These are phyloP conservation scores for Cyclocybe cylindracea DNA, from an alignment of 768 basidiomycete genomes.

Conservation along the genomic window DNA sequence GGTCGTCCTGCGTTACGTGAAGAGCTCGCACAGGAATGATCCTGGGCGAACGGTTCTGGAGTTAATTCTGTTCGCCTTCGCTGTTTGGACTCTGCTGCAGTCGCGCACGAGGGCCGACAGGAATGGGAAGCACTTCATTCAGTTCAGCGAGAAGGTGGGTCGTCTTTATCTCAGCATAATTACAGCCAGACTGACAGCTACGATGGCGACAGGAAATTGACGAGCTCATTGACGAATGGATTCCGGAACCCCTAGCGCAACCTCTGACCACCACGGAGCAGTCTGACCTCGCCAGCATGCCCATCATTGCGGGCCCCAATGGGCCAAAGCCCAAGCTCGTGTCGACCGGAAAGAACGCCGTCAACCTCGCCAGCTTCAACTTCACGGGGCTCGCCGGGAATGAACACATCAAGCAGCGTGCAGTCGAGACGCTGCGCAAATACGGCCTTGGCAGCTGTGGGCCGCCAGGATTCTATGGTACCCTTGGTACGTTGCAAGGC, in stretches of 20 bases:
- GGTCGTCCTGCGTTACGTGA: conserved; percentile 87
- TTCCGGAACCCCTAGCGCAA: conserved; percentile 77
- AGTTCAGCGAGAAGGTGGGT: conserved; percentile 85
- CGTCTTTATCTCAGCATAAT: neutral
- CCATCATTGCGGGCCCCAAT: conserved; percentile 76
- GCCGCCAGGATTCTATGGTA: conserved; percentile 96
- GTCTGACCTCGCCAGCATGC: conserved; percentile 71
- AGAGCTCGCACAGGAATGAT: conserved; percentile 94
- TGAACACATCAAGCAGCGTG: conserved; percentile 82
- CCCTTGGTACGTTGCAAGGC: conserved; percentile 63
- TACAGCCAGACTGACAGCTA: neutral
- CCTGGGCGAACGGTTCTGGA: conserved; percentile 91
- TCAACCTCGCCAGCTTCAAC: conserved; percentile 90
- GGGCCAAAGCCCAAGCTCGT: conserved; percentile 82
- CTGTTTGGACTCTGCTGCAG: conserved; percentile 87
- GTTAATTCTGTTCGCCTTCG: conserved; percentile 84
- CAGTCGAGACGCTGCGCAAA: conserved; percentile 80
- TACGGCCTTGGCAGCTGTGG: conserved; percentile 96
- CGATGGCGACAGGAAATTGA: conserved; percentile 73
- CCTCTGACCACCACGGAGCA: conserved; percentile 61
- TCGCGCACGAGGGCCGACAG: conserved; percentile 86
- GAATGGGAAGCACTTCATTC: conserved; percentile 84
- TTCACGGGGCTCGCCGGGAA: conserved; percentile 90
- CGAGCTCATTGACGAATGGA: conserved; percentile 95
- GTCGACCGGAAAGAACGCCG: conserved; percentile 68